Evolutionary conservation across 352 stramenopile genomes (phyloP), one percentile per base, ranked within the genome.

Genomic region (Hyaloperonospora brassicae): DNA sequence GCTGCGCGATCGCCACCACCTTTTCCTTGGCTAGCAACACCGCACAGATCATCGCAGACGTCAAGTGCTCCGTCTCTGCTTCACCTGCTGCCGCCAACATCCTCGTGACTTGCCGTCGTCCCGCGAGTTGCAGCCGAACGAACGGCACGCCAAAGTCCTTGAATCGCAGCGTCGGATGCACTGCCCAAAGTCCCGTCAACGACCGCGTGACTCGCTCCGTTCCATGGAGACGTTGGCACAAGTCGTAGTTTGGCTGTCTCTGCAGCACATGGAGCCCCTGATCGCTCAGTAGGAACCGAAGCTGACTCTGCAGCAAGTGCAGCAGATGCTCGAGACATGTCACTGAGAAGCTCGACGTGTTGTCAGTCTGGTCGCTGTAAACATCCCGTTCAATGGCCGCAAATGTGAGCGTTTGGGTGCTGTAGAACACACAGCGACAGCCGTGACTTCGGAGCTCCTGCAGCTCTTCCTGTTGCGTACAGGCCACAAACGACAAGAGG

Each of bases 201-300:
- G 68, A 70, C 12, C 50, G 52, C 27, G 81, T 74, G 30, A 78
- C 68, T 23, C 62, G 50, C 48, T 90, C 75, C 0, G 79, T 90
- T 41, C 76, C 76, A 41, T 66, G 73, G 13, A 90, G 47, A 12
- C 87, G 69, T 47, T 87, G 72, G n/a, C 79, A 74, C 17, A 89
- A 62, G 34, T 89, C 79, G 53, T 89, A 89, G 0, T 72, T 61
- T 35, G 78, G 75, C 47, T 86, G 75, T 24, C 61, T 62, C 10
- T 71, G 63, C 8, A 88, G 64, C 25, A 86, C 74, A 40, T 86
- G 72, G 21, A 88, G 72, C 21, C 76, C 75, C 35, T 68, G 66
- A 34, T 79, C 64, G 24, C 66, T 88, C 50, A 88, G 57, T 39
- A 86, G 62, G 24, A 86, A 77, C 27, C 80, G 65, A 54, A 88